Base-by-base conservation (phyloP, 2,329 filamentous ascomycete species). In the Fusarium nanum region DNA sequence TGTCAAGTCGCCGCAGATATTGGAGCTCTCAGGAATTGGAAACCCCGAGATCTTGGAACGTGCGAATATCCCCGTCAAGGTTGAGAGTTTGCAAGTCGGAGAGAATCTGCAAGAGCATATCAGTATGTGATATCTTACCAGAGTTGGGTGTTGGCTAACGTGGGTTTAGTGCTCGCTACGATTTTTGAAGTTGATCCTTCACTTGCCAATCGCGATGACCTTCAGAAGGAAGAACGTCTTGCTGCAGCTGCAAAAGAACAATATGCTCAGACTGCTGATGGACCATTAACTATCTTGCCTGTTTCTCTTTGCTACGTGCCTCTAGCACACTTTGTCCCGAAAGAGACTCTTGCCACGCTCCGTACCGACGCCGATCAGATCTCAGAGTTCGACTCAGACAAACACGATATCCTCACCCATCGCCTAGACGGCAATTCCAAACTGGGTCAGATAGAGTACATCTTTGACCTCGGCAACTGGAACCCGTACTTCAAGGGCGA, bases 11-110 rank as follows among this genome's bases (percentile, higher is more conserved):
- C 89, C 84, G 7, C 87, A 86, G 76, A 79, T 88, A 18, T 83
- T 87, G n/a, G 88, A 91, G 67, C 79, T 90, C 3, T 90, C 87
- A 0, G 89, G 89, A 0, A 83, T 91, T 41, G 89, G 89, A 6
- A 79, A 82, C 47, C 67, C 72, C 1, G 60, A 74, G 1, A 64
- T 85, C 4, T 69, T 85, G 34, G 57, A 73, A 11, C 73, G 71
- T n/a, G 81, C 82, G 6, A 78, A 78, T 12, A 78, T 86, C 28
- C 66, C 74, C 1, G 67, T 78, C 22, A 76, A 83, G 41, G 76
- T 84, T 12, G 76, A 81, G 37, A 79, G 83, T 40, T 79, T 82
- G 2, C 80, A 78, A 5, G 85, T 86, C 3, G 84, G 84, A 56
- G 81, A 83, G 72, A 86, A 86, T 63, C 76, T 84, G 37, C 82